Conservation (phyloP, 257 asterid genomes). For the Mitragyna speciosa region DNA sequence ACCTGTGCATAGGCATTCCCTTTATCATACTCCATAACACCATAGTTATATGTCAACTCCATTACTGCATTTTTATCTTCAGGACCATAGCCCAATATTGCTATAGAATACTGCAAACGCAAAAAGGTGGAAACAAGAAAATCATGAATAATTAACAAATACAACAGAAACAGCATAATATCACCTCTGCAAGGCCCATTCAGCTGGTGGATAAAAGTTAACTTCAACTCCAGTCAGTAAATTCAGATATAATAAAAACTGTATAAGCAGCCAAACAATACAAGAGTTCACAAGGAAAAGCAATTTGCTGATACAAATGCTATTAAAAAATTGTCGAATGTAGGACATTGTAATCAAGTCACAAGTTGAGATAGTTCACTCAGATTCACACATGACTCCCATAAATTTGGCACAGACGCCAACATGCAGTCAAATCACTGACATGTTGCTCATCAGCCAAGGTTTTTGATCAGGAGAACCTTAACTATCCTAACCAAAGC, state of each 20-base stretch:
- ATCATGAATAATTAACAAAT: neutral
- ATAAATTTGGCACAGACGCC: neutral
- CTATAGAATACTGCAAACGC: constrained; percentile 54
- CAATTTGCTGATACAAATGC: neutral
- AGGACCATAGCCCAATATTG: constrained; percentile 69
- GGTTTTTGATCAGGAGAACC: neutral
- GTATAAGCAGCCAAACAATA: neutral
- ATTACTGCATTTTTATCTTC: constrained; percentile 57
- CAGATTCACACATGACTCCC: neutral
- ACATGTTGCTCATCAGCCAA: neutral
- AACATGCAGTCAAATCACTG: neutral
- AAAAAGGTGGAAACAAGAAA: neutral
- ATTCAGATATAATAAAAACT: neutral
- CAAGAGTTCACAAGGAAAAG: neutral
- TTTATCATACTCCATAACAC: constrained; percentile 56
- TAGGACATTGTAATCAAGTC: neutral
- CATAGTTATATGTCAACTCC: constrained; percentile 68
- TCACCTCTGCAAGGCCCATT: neutral
- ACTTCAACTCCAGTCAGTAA: neutral
- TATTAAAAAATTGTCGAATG: neutral
- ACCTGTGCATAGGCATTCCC: constrained; percentile 77
- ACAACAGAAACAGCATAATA: neutral
- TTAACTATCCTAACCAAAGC: neutral
- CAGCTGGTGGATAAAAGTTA: neutral
- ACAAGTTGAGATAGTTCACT: neutral